These are phyloP conservation scores for Penicillium sp. DNA, from an alignment of 2,329 filamentous ascomycete genomes.

Conservation along the genomic window DNA sequence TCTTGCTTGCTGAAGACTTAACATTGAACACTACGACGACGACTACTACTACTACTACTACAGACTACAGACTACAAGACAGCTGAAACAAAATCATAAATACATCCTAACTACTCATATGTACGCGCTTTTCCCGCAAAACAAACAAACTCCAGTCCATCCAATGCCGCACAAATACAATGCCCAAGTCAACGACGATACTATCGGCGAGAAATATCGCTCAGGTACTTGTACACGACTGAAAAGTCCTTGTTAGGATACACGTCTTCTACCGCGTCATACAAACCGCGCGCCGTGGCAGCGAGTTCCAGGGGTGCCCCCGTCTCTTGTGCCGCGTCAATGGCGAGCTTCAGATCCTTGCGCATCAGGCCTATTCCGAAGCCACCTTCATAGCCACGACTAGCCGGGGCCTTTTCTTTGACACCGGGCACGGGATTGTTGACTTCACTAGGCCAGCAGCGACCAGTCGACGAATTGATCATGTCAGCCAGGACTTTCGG, in stretches of 20 bases:
- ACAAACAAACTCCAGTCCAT: neutral
- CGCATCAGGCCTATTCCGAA: slow-evolving; percentile 76
- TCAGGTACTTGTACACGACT: slow-evolving; percentile 70
- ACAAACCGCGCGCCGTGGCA: slow-evolving; percentile 60
- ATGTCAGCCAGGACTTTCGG: slow-evolving; percentile 70
- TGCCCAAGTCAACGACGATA: neutral
- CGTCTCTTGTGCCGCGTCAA: slow-evolving; percentile 66
- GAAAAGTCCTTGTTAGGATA: slow-evolving; percentile 74
- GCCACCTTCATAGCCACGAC: slow-evolving; percentile 70
- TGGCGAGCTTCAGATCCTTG: slow-evolving; percentile 71
- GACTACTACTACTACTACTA: too few relatives aligned
- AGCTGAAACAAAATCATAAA: too few relatives aligned
- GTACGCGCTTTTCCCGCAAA: neutral
- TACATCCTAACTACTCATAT: too few relatives aligned
- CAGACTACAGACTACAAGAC: too few relatives aligned
- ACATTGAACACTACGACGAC: too few relatives aligned
- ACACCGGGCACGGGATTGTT: slow-evolving; percentile 94
- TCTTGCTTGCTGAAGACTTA: too few relatives aligned
- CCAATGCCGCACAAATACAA: slow-evolving; percentile 7
- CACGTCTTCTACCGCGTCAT: slow-evolving; percentile 60
- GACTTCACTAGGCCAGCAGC: slow-evolving; percentile 90
- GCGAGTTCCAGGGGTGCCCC: slow-evolving; percentile 64
- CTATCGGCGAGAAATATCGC: slow-evolving; percentile 28
- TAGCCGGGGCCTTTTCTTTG: slow-evolving; percentile 69
- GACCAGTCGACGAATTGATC: slow-evolving; percentile 91